phyloP scores from a whole-genome alignment of 176 grass and related monocot species.

The Oropetium thomaeum region DNA sequence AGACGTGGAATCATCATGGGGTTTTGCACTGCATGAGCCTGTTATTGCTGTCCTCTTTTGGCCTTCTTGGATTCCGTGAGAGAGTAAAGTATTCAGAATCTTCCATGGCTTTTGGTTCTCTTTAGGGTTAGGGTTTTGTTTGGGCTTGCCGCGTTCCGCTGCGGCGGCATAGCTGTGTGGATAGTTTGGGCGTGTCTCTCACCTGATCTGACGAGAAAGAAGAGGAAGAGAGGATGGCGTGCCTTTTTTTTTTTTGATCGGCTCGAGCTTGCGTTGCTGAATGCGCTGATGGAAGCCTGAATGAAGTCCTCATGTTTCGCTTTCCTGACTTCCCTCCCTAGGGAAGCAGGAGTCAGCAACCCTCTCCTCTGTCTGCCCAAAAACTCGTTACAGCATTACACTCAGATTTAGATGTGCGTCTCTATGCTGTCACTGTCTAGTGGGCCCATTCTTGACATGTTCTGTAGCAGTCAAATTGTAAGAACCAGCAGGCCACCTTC shows the following conservation, averaged over 20 bases:
- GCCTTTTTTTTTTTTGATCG: constrained; percentile 2
- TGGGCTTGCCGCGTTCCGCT: constrained; percentile 17
- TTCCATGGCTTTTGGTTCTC: constrained; percentile 20
- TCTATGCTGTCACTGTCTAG: constrained; percentile 13
- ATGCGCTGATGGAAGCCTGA: neutral
- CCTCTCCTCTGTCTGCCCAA: constrained; percentile 23
- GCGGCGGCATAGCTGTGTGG: constrained; percentile 33
- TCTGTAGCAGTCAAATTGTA: constrained; percentile 7
- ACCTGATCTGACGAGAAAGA: constrained; percentile 19
- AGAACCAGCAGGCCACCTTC: neutral
- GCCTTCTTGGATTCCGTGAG: constrained; percentile 32
- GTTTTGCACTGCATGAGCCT: constrained; percentile 44
- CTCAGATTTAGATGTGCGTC: constrained; percentile 20
- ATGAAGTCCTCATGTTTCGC: constrained; percentile 1
- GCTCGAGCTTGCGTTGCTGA: constrained; percentile 18
- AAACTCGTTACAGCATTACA: constrained; percentile 20
- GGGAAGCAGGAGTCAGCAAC: constrained; percentile 30
- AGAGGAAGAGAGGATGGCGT: constrained; percentile 32
- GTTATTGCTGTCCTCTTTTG: constrained; percentile 21
- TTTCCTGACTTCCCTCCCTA: constrained; percentile 36
- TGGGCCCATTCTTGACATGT: constrained; percentile 19
- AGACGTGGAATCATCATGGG: constrained; percentile 45
- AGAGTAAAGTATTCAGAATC: constrained; percentile 24
- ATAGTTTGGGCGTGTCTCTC: constrained; percentile 30
- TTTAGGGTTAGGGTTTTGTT: constrained; percentile 79